Evolutionary conservation across 106 monocot species (phyloP).

Genomic region (Acorus gramineus): DNA sequence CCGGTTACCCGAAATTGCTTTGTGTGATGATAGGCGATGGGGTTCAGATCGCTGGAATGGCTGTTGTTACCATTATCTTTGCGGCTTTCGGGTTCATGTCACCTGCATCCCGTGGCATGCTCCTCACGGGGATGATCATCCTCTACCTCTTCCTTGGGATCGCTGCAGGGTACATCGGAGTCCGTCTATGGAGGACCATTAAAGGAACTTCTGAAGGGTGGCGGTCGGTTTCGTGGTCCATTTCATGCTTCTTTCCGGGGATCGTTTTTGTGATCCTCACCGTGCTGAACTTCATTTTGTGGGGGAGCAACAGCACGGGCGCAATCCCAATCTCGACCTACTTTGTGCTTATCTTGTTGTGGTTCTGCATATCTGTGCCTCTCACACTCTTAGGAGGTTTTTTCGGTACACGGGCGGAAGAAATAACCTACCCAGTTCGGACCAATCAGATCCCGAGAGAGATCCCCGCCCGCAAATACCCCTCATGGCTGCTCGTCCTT

Average conservation of each 20-base stretch:
- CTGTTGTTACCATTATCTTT: constrained; percentile 38
- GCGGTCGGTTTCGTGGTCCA: constrained; percentile 20
- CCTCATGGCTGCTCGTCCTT: constrained; percentile 25
- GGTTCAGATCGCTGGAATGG: constrained; percentile 50
- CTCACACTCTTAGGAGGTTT: constrained; percentile 26
- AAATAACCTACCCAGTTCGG: constrained; percentile 13
- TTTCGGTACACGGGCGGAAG: constrained; percentile 6
- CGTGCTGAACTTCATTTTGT: constrained; percentile 17
- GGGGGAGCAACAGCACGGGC: constrained; percentile 19
- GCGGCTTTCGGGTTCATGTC: constrained; percentile 48
- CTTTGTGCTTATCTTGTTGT: constrained; percentile 17
- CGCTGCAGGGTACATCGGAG: constrained; percentile 37
- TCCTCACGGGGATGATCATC: constrained; percentile 44
- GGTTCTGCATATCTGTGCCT: constrained; percentile 32
- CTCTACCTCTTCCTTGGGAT: constrained; percentile 49
- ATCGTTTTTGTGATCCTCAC: constrained; percentile 15
- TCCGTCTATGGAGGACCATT: constrained; percentile 45
- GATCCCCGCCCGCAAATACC: constrained; percentile 16
- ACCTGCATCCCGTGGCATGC: constrained; percentile 41
- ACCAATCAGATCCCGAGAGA: constrained; percentile 24
- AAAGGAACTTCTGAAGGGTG: constrained; percentile 44
- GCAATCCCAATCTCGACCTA: constrained; percentile 16
- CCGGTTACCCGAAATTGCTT: constrained; percentile 25
- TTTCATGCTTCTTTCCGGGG: constrained; percentile 23
- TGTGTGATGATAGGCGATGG: constrained; percentile 57